Evolutionary conservation across 495 filamentous ascomycete species (phyloP), one percentile per base, ranked within the genome.

Genomic region (Neurospora sp.): DNA sequence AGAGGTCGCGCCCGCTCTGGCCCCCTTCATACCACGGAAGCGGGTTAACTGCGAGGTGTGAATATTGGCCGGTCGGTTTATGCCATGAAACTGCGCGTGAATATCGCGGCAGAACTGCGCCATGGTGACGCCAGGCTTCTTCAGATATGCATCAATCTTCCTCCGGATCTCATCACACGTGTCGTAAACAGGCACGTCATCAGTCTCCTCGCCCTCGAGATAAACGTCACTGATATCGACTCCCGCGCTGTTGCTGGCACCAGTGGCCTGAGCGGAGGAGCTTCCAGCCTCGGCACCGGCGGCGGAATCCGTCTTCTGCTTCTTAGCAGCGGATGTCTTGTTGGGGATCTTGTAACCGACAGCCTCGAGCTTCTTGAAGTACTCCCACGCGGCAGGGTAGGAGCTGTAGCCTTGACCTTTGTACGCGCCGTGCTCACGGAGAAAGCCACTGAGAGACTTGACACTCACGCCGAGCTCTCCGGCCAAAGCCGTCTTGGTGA

Each of bases 91-190:
- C 76, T 82, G 80, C 10, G 80, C 81, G 48, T 78, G 76, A 5
- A 89, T 74, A 54, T 86, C 83, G 54, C 86, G 85, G 71, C 81
- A 80, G 78, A 90, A 87, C 62, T 80, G 78, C n/a, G 86, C 85
- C 77, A 88, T 83, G 1, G 84, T 88, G 39, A 88, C 78, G 54
- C 82, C 83, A 28, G 81, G 77, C 66, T 83, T 81, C 39, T 79
- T 78, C 5, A 90, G 81, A 66, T 89, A 82, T 0, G 84, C 82
- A 40, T 79, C 80, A 72, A 90, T 87, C 80, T 89, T 90, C 69
- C 79, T 80, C 6, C 86, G 84, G 39, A 90, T 76, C 73, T 88
- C 86, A 74, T 90, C 85, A 76, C 87, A 90, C 7, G 85, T 85
- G 73, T 90, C 87, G 76, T 79, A 88, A 21, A 89, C 77, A 6